Evolutionary conservation across 164 flowering plant species (phyloP).

Genomic region (Sextonia rubra): DNA sequence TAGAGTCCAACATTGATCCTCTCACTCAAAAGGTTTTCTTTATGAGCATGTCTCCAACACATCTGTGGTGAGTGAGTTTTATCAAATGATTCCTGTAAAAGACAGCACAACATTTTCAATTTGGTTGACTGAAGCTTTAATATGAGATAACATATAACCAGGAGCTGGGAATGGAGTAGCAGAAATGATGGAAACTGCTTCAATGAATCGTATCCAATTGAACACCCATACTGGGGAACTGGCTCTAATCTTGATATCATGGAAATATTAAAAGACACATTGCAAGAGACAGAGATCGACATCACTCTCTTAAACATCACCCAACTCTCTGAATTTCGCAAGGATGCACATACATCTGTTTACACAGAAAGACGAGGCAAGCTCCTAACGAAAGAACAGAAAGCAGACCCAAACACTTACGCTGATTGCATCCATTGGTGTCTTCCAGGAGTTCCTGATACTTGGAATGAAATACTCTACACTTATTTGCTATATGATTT

Average conservation of each 20-base stretch:
- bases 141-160: constrained; percentile 10
- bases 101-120: background rate
- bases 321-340: constrained; percentile 73
- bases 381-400: constrained; percentile 74
- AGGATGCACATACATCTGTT: constrained; percentile 81
- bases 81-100: background rate
- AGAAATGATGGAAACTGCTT: constrained; percentile 77
- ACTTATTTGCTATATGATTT: constrained; percentile 50
- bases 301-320: constrained; percentile 77
- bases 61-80: constrained; percentile 73
- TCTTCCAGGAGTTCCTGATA: constrained; percentile 91
- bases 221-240: constrained; percentile 72
- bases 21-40: constrained; percentile 64
- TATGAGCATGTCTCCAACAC: constrained; percentile 88
- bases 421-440: constrained; percentile 99
- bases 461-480: constrained; percentile 91
- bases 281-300: constrained; percentile 34
- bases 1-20: constrained; percentile 61
- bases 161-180: constrained; percentile 92
- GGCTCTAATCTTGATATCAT: constrained; percentile 71
- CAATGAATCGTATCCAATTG: constrained; percentile 64
- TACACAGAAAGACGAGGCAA: constrained; percentile 79
- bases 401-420: constrained; percentile 55
- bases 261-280: constrained; percentile 40
- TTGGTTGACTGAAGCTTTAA: background rate